Base-by-base conservation (phyloP, 768 basidiomycete genomes). In the Panaeolus papilionaceus region DNA sequence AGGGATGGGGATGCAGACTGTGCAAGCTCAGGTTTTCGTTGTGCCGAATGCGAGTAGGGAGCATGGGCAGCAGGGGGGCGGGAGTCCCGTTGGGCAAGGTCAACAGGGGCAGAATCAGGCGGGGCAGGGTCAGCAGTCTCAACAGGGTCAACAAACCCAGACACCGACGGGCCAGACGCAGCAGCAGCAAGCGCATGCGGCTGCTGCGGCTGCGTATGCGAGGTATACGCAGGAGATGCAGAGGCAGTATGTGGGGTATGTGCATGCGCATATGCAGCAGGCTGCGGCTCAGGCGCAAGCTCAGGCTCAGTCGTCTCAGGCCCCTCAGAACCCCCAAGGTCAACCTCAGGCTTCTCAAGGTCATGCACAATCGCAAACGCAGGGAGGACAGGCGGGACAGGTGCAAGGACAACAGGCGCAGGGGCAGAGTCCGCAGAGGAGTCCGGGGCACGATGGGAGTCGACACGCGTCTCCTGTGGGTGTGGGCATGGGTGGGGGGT, bases 201-300 rank as follows among this genome's bases (percentile, higher is more conserved):
- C 67, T 66, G 58, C 74, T 70, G 67, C 64, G 54, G 42, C 69
- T 68, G 64, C 65, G 47, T 49, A 66, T 26, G 71, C 71, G 63
- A 70, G 72, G 28, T 74, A 73, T 45, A 71, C 72, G 62, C 71
- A 58, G 54, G 54, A 76, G 64, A 65, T 73, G 49, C 75, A 73
- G 64, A 45, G 65, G 67, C 76, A 76, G 68, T 75, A 77, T 54
- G 70, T 73, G 66, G 71, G 68, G 42, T 70, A 73, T 67, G 66
- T 71, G 28, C 70, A 72, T 61, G 70, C 70, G 42, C 73, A 69
- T 62, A 69, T 71, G 67, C 72, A 73, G 38, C 71, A 70, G 58
- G 64, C 40, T 12, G 63, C 66, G 39, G 69, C 69, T 12, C 66
- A 63, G 62, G 28, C n/a, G 14, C 66, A 67, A 64, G 62, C 62